A percentile compares a stretch with the other conserved stretches of the same genome.
phyloP scores from a whole-genome alignment of 441 rosid genomes.

The Croton setiger region DNA sequence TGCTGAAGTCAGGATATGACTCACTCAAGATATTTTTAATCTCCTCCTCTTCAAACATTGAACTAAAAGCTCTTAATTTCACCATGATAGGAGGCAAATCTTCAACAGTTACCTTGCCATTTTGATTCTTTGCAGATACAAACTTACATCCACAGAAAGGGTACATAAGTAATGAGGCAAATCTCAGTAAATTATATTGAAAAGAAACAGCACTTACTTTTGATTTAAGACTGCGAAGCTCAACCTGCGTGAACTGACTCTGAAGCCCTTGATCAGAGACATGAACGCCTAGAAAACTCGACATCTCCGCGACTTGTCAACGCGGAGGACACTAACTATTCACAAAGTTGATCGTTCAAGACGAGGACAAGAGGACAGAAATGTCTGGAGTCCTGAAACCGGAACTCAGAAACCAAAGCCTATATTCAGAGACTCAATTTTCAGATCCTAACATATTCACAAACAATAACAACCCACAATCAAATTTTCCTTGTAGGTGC shows the following conservation, averaged over 20 bases:
- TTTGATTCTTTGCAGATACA: conserved; percentile 50
- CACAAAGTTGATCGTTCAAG: conserved; percentile 15
- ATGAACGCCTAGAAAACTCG: conserved; percentile 77
- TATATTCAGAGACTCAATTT: conserved; percentile 20
- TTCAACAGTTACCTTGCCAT: conserved; percentile 53
- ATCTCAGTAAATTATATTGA: background rate
- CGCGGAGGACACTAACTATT: conserved; percentile 24
- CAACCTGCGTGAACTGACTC: conserved; percentile 98
- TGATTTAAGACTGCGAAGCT: conserved; percentile 87
- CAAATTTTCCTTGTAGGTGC: background rate
- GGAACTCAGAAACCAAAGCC: conserved; percentile 27
- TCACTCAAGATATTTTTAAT: conserved; percentile 55
- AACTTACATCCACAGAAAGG: conserved; percentile 40
- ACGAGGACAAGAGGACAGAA: conserved; percentile 15
- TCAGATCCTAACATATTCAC: conserved; percentile 19
- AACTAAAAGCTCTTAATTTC: conserved; percentile 63
- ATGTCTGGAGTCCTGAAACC: conserved; percentile 21
- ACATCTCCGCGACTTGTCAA: conserved; percentile 46
- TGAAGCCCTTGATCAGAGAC: conserved; percentile 98
- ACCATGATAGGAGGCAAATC: conserved; percentile 68
- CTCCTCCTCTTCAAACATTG: conserved; percentile 64
- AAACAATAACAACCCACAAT: background rate
- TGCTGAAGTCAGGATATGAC: conserved; percentile 36
- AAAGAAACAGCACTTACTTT: conserved; percentile 40
- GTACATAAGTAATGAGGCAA: background rate